phyloP scores from a whole-genome alignment of 805 yeast species.

The Barnettozyma populi region DNA sequence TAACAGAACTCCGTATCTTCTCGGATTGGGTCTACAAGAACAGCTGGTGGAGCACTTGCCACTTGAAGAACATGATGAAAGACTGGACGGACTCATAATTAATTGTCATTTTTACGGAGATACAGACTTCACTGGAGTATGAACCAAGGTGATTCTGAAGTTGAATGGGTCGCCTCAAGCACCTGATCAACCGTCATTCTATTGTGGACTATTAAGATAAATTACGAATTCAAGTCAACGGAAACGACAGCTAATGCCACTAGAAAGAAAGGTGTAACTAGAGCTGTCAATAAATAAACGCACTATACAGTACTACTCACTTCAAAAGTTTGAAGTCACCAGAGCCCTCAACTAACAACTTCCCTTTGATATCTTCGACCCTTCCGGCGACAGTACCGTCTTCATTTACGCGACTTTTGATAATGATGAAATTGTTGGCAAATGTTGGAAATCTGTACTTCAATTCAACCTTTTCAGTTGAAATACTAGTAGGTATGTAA shows the following conservation, averaged over 20 bases:
- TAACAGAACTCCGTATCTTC: constrained; percentile 33
- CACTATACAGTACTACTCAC: not conserved
- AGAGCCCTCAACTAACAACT: constrained; percentile 49
- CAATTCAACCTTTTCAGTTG: constrained; percentile 43
- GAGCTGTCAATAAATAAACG: too few relatives aligned
- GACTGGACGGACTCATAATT: constrained; percentile 48
- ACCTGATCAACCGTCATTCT: not conserved
- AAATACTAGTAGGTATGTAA: constrained; percentile 36
- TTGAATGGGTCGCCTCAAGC: too few relatives aligned
- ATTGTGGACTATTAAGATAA: not conserved
- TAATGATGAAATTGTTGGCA: constrained; percentile 69
- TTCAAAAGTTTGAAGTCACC: constrained; percentile 35
- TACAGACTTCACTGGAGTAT: not conserved
- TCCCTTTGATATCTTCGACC: constrained; percentile 48
- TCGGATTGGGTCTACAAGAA: constrained; percentile 63
- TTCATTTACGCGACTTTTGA: constrained; percentile 44
- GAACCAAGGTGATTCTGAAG: too few relatives aligned
- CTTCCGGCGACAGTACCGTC: constrained; percentile 41
- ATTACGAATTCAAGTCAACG: too few relatives aligned
- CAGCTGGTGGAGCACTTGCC: constrained; percentile 55
- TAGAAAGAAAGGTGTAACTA: too few relatives aligned
- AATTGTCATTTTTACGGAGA: constrained; percentile 26
- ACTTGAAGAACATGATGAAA: constrained; percentile 58
- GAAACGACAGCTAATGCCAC: too few relatives aligned
- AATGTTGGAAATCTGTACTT: constrained; percentile 67